Evolutionary conservation across 495 filamentous ascomycete species (phyloP), one percentile per base, ranked within the genome.

Genomic region (Platismatia glauca): DNA sequence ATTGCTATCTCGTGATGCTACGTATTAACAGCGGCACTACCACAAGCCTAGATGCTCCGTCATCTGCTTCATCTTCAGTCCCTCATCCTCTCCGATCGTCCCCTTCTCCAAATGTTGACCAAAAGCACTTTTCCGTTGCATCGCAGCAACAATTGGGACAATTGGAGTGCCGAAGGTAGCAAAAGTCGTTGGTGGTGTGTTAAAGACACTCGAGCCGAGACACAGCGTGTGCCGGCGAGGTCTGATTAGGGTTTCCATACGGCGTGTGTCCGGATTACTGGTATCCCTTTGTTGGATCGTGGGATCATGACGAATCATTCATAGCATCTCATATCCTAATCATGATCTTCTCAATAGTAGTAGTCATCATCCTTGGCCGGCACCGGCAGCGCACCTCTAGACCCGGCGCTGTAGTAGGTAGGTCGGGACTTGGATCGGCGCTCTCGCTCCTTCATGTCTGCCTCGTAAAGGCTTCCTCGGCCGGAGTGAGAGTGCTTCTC

Each of bases 381-480:
- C 57, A 66, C 57, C 18, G 64, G 64, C 27, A 57, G 61, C 11
- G 55, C 43, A 27, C 46, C 41, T 35, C 66, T 29, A 1, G 59
- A 53, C 1, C 56, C 58, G 6, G 31, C 58, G 15, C 27, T 55
- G 16, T 46, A 44, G 41, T 64, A 64, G 0, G 53, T 44, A 5
- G 62, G 38, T 27, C 34, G 39, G 9, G 62, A 29, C 60, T 44
- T 61, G 34, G 33, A 0, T n/a, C 64, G 56, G 0, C 60, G 61
- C 56, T 60, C 64, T 6, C 60, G 57, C 58, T 68, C 66, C 31
- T 60, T 62, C 66, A 68, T 63, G 24, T 68, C 66, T 0, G 66
- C 39, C 29, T 68, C 64, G 43, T 58, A 68, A 18, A 68, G 44
- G 31, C 63, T 68, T 1, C 64, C 66, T 20, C 64, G 64, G 20